Percentiles rank a stretch among this genome's conserved stretches.
Conservation (phyloP, 1,139 yeast genomes). For the Kurtzmaniella quercitrusa region DNA sequence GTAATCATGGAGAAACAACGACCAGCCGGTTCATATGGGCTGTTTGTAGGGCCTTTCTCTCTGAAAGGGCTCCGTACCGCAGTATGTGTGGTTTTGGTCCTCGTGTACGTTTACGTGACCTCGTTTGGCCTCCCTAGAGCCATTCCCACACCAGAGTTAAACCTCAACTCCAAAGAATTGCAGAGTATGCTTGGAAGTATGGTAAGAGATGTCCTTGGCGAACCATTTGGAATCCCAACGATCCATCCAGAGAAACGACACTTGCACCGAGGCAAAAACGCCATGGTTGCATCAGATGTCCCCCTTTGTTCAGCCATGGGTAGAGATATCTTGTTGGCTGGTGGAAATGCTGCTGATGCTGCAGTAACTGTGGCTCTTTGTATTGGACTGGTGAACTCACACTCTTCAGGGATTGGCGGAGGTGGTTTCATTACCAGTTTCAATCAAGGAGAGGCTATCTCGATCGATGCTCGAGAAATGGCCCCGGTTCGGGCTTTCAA, state of each 20-base stretch:
- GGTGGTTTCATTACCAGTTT: conserved; percentile 74
- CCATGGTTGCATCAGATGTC: conserved; percentile 77
- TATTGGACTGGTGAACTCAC: conserved; percentile 78
- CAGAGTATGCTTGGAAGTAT: not conserved
- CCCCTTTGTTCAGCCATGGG: conserved; percentile 72
- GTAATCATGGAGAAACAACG: not conserved
- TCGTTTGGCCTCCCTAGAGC: not conserved
- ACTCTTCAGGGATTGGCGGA: conserved; percentile 91
- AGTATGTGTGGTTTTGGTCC: not conserved
- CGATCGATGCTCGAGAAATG: conserved; percentile 83
- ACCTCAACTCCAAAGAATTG: not conserved
- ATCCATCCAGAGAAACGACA: conserved; percentile 28
- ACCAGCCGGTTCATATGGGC: not conserved
- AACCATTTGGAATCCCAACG: conserved; percentile 31
- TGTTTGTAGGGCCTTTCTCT: too few relatives aligned
- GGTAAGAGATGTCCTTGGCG: conserved; percentile 23
- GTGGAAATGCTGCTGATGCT: conserved; percentile 87
- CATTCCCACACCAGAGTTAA: not conserved
- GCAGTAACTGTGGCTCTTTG: conserved; percentile 87
- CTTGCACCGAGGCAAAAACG: conserved; percentile 32
- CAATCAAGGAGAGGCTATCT: conserved; percentile 40
- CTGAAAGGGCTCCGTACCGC: not conserved
- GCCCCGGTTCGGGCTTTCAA: conserved; percentile 66
- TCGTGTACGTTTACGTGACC: not conserved
- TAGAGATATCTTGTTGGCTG: conserved; percentile 51